Conservation (phyloP, 371 early-diverging fungal genomes). For the Mycotypha africana region DNA sequence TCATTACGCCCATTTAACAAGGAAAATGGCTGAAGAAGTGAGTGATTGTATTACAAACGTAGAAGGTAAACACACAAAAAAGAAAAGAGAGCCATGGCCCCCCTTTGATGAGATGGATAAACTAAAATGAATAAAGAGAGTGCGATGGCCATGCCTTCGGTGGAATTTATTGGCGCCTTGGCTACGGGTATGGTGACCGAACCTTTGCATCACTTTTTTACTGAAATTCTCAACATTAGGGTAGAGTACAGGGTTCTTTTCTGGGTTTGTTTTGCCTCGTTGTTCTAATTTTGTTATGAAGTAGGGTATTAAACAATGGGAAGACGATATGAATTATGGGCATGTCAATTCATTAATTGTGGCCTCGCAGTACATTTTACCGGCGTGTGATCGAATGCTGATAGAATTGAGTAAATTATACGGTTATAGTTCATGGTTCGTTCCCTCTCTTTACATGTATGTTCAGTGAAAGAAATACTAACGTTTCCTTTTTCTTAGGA, state of each 20-base stretch:
- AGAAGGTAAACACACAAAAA: constrained; percentile 4
- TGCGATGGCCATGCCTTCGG: constrained; percentile 13
- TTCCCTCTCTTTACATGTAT: no score
- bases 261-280: no score
- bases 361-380: constrained; percentile 11
- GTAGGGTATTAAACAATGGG: constrained; percentile 17
- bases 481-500: constrained; percentile 6
- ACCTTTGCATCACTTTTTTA: constrained; percentile 5
- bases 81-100: not conserved
- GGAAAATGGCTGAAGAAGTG: not conserved
- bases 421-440: constrained; percentile 21
- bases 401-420: constrained; percentile 9
- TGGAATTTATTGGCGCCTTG: constrained; percentile 13
- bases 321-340: constrained; percentile 3
- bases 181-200: constrained; percentile 13
- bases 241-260: not conserved
- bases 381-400: constrained; percentile 13
- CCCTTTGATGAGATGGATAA: no score
- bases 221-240: constrained; percentile 2
- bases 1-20: constrained; percentile 2
- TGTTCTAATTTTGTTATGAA: no score
- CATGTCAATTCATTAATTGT: constrained; percentile 4
- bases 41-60: constrained; percentile 2
- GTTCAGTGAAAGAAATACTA: not conserved
- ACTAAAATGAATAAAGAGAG: constrained; percentile 2